Base-by-base conservation (phyloP, 768 basidiomycete species). In the Mycena vitilis region DNA sequence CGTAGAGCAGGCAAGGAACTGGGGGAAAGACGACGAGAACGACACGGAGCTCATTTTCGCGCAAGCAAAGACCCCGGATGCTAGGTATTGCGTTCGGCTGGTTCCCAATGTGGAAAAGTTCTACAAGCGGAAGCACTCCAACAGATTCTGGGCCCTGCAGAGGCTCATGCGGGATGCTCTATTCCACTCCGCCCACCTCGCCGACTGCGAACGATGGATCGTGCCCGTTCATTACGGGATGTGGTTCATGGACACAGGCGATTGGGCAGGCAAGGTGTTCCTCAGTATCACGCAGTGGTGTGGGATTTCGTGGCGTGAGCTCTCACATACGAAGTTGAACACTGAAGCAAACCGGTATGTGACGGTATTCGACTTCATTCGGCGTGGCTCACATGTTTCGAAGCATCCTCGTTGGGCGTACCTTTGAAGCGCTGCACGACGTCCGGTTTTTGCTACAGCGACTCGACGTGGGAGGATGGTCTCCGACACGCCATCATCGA, bases 241-340 rank as follows among this genome's bases (percentile, higher is more conserved):
- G 49, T 66, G 65, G 57, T 6, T 55, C 20, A 60, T 60, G 58
- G 44, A 66, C 38, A 60, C 52, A 4, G 58, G 58, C 20, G 65
- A 60, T 15, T 62, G 60, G 66, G 66, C 53, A 4, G 66, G 66
- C 20, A 54, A 48, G 37, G 52, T 62, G 7, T 22, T 67, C 34
- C 48, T 67, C 16, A 60, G 49, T 34, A 44, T 66, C 34, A 66
- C 65, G 9, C 49, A 47, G 52, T 66, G 65, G 65, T 60, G 65
- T 25, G 65, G 65, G 1, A 20, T 45, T 1, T 34, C 65, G 4
- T 66, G 65, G 65, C 36, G 15, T 9, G 38, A 23, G 2, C 51
- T 66, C 1, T n/a, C 23, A 2, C 22, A 12, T 8, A 60, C 49
- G 0, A 45, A 30, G 11, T 15, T 40, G n/a, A 40, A 66, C 51